Evolutionary conservation across 345 rosid species (phyloP).

Genomic region (Microcos paniculata): DNA sequence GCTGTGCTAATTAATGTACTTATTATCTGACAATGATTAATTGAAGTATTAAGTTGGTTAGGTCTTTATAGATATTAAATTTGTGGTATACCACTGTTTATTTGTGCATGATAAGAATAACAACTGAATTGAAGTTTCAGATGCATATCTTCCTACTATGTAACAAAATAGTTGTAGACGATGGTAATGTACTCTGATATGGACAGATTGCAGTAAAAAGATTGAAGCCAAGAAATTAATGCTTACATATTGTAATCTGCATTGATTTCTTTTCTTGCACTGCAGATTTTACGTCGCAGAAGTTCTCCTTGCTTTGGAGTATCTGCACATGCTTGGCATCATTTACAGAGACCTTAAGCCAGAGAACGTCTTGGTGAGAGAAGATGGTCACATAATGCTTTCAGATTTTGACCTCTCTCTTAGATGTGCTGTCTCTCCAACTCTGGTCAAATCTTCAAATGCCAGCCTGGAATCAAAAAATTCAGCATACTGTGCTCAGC

Average conservation of each 20-base stretch:
- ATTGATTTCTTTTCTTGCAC: neutral
- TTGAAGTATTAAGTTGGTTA: too few relatives aligned
- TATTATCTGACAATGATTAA: too few relatives aligned
- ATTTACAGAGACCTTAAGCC: constrained; percentile 86
- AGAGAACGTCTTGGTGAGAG: constrained; percentile 74
- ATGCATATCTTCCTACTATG: too few relatives aligned
- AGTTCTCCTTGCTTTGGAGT: constrained; percentile 84
- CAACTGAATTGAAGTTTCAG: too few relatives aligned
- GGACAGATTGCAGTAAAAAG: neutral
- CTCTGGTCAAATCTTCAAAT: constrained; percentile 50
- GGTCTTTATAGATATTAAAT: too few relatives aligned
- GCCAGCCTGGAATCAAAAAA: constrained; percentile 35
- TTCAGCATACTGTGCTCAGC: constrained; percentile 53
- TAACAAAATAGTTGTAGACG: neutral
- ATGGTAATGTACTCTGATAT: neutral
- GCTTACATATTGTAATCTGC: neutral
- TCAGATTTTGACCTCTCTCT: constrained; percentile 82
- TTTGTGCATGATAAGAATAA: too few relatives aligned
- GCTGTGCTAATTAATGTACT: too few relatives aligned
- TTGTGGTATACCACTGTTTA: too few relatives aligned
- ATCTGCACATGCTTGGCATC: constrained; percentile 88
- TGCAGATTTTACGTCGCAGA: constrained; percentile 83
- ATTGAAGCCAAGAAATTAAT: neutral
- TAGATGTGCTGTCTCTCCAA: constrained; percentile 63
- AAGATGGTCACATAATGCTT: constrained; percentile 86